Percentiles rank a stretch among this genome's conserved stretches.
Conservation (phyloP, 2,329 filamentous ascomycete genomes). For the Acrocalymma vagum region DNA sequence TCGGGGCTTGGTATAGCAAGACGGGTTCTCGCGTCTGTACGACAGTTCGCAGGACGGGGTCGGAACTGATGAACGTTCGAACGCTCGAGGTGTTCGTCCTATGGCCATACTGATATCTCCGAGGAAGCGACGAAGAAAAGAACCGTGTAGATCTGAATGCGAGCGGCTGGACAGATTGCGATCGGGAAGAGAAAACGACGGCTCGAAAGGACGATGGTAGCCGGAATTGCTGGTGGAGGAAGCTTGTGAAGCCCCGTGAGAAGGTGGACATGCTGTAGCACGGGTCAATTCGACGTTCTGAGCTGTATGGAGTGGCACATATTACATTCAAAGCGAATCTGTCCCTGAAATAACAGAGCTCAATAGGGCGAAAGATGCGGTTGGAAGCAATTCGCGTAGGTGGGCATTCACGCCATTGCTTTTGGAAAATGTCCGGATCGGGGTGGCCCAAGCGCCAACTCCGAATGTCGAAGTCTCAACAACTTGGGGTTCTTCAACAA, state of each 20-base stretch:
- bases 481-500: constrained; percentile 33
- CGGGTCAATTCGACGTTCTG: not conserved
- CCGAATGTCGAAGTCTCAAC: constrained; percentile 30
- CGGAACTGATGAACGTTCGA: constrained; percentile 26
- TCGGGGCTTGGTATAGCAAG: constrained; percentile 42
- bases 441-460: constrained; percentile 22
- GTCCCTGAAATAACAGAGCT: not conserved
- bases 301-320: no score
- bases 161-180: constrained; percentile 27
- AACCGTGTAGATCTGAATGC: constrained; percentile 20
- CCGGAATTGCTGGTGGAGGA: constrained; percentile 36
- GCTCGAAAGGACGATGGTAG: constrained; percentile 43
- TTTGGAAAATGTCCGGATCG: constrained; percentile 22
- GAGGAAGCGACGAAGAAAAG: constrained; percentile 33
- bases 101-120: constrained; percentile 29
- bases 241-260: constrained; percentile 37
- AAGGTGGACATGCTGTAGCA: constrained; percentile 37
- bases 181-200: constrained; percentile 35
- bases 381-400: constrained; percentile 3
- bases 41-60: constrained; percentile 45
- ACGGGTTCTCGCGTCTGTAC: constrained; percentile 38
- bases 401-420: constrained; percentile 3
- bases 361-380: constrained; percentile 5
- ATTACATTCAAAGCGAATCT: constrained; percentile 3
- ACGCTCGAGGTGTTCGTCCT: constrained; percentile 13